Percentiles rank a stretch among this genome's conserved stretches.
Evolutionary conservation across 331 rosid species (phyloP).

Genomic region (Erythrophleum ivorense): DNA sequence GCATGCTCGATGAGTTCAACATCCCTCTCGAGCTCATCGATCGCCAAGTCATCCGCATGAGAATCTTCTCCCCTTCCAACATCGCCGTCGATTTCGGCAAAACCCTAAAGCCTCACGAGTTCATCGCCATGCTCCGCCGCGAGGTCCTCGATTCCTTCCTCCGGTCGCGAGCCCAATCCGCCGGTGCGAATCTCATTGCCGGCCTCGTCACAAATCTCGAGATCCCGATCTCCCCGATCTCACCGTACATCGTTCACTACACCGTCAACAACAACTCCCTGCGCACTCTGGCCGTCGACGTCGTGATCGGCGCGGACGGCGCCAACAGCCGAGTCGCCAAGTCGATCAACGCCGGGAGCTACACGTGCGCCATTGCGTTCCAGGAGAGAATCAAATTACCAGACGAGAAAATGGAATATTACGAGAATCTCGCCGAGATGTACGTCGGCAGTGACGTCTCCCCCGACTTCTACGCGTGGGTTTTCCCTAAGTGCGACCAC

Average conservation of each 20-base stretch:
- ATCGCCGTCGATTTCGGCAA: slow-evolving; percentile 86
- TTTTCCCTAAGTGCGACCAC: slow-evolving; percentile 91
- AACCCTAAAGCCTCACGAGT: slow-evolving; percentile 73
- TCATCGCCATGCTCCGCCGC: slow-evolving; percentile 94
- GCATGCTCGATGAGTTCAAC: slow-evolving; percentile 88
- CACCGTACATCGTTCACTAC: slow-evolving; percentile 75
- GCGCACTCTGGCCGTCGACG: slow-evolving; percentile 67
- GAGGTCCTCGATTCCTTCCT: slow-evolving; percentile 89
- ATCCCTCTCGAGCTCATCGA: slow-evolving; percentile 81
- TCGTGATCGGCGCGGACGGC: slow-evolving; percentile 88
- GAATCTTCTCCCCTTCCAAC: slow-evolving; percentile 89
- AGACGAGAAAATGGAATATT: slow-evolving; percentile 79
- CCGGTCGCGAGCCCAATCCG: slow-evolving; percentile 70
- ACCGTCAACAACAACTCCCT: slow-evolving; percentile 44
- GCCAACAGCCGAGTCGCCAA: slow-evolving; percentile 88
- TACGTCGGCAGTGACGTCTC: slow-evolving; percentile 84
- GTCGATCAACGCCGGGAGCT: slow-evolving; percentile 71
- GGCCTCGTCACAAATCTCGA: slow-evolving; percentile 72
- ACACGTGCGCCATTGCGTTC: slow-evolving; percentile 84
- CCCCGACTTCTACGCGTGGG: slow-evolving; percentile 96
- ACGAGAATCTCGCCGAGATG: slow-evolving; percentile 83
- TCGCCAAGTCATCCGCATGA: slow-evolving; percentile 78
- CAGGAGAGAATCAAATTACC: slow-evolving; percentile 83
- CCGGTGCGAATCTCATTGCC: slow-evolving; percentile 64
- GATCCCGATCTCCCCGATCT: slow-evolving; percentile 48